Evolutionary conservation across 208 protist species (phyloP), one percentile per base, ranked within the genome.

Genomic region (Trypanosoma scelopori): DNA sequence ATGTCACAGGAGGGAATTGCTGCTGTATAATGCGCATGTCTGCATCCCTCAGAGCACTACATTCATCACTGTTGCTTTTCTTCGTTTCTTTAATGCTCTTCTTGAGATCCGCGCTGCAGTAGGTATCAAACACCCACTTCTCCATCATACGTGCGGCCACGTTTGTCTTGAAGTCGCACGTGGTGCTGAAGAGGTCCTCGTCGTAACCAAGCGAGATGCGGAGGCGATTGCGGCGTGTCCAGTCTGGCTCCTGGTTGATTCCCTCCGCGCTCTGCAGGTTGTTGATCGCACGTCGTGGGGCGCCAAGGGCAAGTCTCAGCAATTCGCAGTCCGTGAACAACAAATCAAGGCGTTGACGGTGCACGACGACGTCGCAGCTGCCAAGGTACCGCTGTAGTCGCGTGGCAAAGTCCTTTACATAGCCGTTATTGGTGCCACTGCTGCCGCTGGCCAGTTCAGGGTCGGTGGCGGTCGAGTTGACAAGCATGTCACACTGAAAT

Each of bases 401-500:
- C 30, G 60, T 35, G 5, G 73, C 80, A 58, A 95, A 84, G 9
- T 87, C 51, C 5, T 32, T 41, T 9, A 88, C 74, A 39, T 66
- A 74, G 16, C 20, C 16, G 50, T 47, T n/a, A 46, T 20, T 48
- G 27, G 27, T 32, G 22, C 23, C 41, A 46, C 61, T 37, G 20
- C 20, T 15, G 37, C 1, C 22, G 1, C 5, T 57, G 45, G 53
- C 9, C 13, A 69, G 15, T 7, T 71, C 56, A 0, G 81, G 81
- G 55, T 95, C 85, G 7, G 82, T 91, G 15, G 46, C 37, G 9
- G 60, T 30, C n/a, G 70, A 70, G 63, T 91, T 92, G 27, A 95
- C 69, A 20, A 93, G 73, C 90, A 95, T 95, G 60, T 95, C 83
- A 46, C 90, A 93, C 62, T 95, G 90, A 60, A 91, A 95, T 0